Conservation (phyloP, 2,329 filamentous ascomycete species). For the Cadophora sp. region DNA sequence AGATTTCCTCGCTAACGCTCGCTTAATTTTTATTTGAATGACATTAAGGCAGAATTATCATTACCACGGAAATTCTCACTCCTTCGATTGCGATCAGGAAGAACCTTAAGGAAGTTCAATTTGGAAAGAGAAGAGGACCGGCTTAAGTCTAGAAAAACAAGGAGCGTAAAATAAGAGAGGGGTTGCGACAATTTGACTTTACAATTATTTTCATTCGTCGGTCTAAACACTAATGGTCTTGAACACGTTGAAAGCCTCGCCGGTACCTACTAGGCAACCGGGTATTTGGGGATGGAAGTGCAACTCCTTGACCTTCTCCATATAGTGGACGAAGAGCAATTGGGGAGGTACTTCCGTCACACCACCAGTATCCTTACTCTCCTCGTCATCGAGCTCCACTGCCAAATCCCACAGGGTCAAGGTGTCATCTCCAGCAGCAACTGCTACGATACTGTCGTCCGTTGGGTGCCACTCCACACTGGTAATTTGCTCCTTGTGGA, state of each 20-base stretch:
- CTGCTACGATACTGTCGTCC: slow-evolving; percentile 93
- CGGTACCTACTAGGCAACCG: slow-evolving; percentile 87
- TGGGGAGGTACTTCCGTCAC: slow-evolving; percentile 92
- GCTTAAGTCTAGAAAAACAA: no score
- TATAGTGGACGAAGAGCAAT: slow-evolving; percentile 94
- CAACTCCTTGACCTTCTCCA: slow-evolving; percentile 91
- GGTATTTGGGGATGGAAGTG: slow-evolving; percentile 99
- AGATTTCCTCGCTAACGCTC: no score
- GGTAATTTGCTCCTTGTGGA: slow-evolving; percentile 97
- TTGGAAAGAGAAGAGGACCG: neutral
- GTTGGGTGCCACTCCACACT: slow-evolving; percentile 97
- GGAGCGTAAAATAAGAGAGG: neutral
- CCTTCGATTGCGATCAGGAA: no score
- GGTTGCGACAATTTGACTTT: neutral
- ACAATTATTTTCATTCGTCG: slow-evolving; percentile 19
- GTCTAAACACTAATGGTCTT: slow-evolving; percentile 80
- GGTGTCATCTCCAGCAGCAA: slow-evolving; percentile 91
- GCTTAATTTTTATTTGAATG: no score
- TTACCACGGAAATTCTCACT: no score
- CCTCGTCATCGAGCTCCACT: slow-evolving; percentile 96
- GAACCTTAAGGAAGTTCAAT: no score
- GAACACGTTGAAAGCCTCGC: slow-evolving; percentile 85
- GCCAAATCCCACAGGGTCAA: slow-evolving; percentile 96
- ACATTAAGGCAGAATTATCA: no score
- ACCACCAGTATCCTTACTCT: slow-evolving; percentile 87